These are phyloP conservation scores for Schwanniomyces sp. DNA, from an alignment of 805 yeast genomes.

Conservation along the genomic window DNA sequence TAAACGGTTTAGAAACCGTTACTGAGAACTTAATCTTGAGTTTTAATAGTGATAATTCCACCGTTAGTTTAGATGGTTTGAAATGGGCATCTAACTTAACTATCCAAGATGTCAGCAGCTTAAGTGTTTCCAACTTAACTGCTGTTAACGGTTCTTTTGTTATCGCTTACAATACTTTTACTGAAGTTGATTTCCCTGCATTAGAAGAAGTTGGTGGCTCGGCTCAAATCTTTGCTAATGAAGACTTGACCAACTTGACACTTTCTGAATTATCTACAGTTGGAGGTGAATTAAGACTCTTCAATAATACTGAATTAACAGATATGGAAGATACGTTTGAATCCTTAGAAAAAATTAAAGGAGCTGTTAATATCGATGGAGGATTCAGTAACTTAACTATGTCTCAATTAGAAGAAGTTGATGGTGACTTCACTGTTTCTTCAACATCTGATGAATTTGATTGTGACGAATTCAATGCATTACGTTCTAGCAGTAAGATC, in stretches of 20 bases:
- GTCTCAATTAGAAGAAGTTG: conserved; percentile 35
- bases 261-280: conserved; percentile 29
- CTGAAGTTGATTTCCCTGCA: conserved; percentile 24
- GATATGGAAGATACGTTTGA: conserved; percentile 29
- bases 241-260: conserved; percentile 33
- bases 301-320: conserved; percentile 39
- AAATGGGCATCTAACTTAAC: conserved; percentile 45
- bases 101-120: conserved; percentile 37
- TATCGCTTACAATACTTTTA: conserved; percentile 41
- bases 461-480: conserved; percentile 34
- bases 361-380: conserved; percentile 41
- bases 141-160: conserved; percentile 41
- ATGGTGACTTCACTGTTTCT: conserved; percentile 39
- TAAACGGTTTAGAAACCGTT: conserved; percentile 30
- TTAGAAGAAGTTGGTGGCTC: conserved; percentile 39
- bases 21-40: conserved; percentile 35
- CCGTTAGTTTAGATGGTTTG: conserved; percentile 33
- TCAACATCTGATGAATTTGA: conserved; percentile 37
- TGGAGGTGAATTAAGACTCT: conserved; percentile 42
- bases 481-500: conserved; percentile 29
- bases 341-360: conserved; percentile 32
- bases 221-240: conserved; percentile 42
- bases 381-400: conserved; percentile 38
- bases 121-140: conserved; percentile 32
- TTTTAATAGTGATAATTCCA: conserved; percentile 40